phyloP scores from a whole-genome alignment of 2,329 filamentous ascomycete species.

The Beauveria australis region DNA sequence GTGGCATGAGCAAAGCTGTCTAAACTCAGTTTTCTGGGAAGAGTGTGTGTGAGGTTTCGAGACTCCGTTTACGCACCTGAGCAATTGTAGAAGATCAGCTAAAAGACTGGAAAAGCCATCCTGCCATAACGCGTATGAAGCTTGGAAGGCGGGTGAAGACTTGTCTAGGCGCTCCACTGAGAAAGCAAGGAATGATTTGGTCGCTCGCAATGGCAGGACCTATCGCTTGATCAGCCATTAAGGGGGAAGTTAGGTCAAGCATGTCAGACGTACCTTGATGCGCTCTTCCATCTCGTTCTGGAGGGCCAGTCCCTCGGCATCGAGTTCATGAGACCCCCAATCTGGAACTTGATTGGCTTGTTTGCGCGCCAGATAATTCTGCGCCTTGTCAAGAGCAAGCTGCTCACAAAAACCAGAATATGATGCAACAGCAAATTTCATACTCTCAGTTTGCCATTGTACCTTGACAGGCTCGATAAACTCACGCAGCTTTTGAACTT shows the following conservation, averaged over 20 bases:
- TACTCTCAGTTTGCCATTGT: constrained; percentile 66
- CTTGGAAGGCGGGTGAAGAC: constrained; percentile 61
- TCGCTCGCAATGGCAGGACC: constrained; percentile 72
- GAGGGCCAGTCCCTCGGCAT: constrained; percentile 68
- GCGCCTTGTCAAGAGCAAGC: constrained; percentile 71
- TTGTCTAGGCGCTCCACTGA: constrained; percentile 85
- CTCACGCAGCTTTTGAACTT: constrained; percentile 61
- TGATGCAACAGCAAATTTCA: constrained; percentile 61
- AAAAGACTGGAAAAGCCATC: constrained; percentile 74
- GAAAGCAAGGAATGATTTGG: constrained; percentile 85
- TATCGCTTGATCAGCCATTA: constrained; percentile 22
- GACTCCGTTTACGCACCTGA: constrained; percentile 44
- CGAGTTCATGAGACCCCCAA: constrained; percentile 72
- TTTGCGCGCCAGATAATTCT: constrained; percentile 66
- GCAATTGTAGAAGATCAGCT: constrained; percentile 75
- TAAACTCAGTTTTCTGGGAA: constrained; percentile 2
- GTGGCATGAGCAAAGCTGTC: constrained; percentile 78
- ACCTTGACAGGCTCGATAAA: constrained; percentile 78
- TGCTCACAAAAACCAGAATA: constrained; percentile 74
- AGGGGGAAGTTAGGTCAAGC: neutral
- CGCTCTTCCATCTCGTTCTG: constrained; percentile 73
- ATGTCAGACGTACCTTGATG: constrained; percentile 45
- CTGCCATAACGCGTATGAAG: constrained; percentile 76
- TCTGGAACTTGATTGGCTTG: constrained; percentile 70
- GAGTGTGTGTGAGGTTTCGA: neutral